phyloP scores from a whole-genome alignment of 768 basidiomycete species.

The Lactarius tabidus region DNA sequence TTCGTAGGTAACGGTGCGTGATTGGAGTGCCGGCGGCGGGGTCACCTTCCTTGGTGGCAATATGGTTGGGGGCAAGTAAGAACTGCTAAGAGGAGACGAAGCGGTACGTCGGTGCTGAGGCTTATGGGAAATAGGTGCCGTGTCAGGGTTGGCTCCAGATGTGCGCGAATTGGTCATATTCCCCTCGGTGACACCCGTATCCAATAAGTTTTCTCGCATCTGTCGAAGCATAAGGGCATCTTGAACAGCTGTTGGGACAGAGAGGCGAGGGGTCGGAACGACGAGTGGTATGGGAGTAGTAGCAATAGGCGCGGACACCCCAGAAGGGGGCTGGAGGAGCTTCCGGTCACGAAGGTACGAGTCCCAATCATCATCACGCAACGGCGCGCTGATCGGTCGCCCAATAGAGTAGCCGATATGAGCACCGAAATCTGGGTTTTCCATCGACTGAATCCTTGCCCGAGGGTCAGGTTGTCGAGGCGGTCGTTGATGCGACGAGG shows the following conservation, averaged over 20 bases:
- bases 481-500: slow-evolving; percentile 61
- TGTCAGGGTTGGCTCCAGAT: slow-evolving; percentile 2
- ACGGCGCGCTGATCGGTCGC: slow-evolving; percentile 69
- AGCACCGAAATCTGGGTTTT: slow-evolving; percentile 46
- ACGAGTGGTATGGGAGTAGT: slow-evolving; percentile 44
- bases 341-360: slow-evolving; percentile 81
- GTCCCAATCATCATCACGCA: slow-evolving; percentile 81
- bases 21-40: slow-evolving; percentile 47
- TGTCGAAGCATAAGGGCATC: slow-evolving; percentile 72
- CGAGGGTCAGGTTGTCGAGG: slow-evolving; percentile 68
- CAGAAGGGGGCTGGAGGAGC: slow-evolving; percentile 77
- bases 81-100: slow-evolving; percentile 11
- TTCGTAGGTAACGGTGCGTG: slow-evolving; percentile 75
- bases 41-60: slow-evolving; percentile 44
- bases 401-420: slow-evolving; percentile 51
- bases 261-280: slow-evolving; percentile 40
- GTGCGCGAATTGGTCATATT: slow-evolving; percentile 6
- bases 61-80: slow-evolving; percentile 40
- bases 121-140: neutral
- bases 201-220: slow-evolving; percentile 64
- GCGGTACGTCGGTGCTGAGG: slow-evolving; percentile 16
- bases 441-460: slow-evolving; percentile 69
- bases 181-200: slow-evolving; percentile 28
- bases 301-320: slow-evolving; percentile 72
- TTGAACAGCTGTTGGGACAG: slow-evolving; percentile 66